These are phyloP conservation scores for Orbilia blumenaviensis DNA, from an alignment of 2,329 filamentous ascomycete genomes.

Conservation along the genomic window DNA sequence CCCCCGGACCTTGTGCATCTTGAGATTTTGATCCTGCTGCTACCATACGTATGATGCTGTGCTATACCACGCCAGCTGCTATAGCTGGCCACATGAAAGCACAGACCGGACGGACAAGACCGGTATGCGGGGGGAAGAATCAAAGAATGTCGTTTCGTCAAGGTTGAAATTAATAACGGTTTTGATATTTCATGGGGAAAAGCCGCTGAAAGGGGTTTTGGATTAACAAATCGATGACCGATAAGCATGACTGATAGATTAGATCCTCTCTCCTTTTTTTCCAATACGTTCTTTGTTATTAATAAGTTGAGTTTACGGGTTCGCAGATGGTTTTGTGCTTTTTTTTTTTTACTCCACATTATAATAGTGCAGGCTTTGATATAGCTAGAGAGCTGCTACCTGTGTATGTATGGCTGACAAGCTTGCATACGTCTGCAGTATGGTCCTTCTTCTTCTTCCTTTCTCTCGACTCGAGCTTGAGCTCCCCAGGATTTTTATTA, in stretches of 20 bases:
- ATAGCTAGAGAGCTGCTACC: neutral
- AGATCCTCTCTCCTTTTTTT: neutral
- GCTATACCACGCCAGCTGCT: too few relatives aligned
- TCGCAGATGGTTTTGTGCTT: too few relatives aligned
- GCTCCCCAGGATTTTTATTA: neutral
- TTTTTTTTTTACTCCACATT: conserved; percentile 15
- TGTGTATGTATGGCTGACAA: neutral
- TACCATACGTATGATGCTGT: too few relatives aligned
- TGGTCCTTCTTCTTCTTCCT: neutral
- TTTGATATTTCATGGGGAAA: neutral
- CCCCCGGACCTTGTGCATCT: too few relatives aligned
- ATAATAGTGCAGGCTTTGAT: neutral
- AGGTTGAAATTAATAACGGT: too few relatives aligned
- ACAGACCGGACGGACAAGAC: too few relatives aligned
- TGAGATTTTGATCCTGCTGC: too few relatives aligned
- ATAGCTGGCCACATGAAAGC: too few relatives aligned
- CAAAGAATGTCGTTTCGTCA: too few relatives aligned
- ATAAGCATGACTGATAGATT: conserved; percentile 22
- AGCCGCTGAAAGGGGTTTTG: neutral
- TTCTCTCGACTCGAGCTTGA: too few relatives aligned
- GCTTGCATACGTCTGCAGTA: neutral
- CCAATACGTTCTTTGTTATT: neutral
- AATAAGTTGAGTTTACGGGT: too few relatives aligned
- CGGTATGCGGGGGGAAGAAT: too few relatives aligned
- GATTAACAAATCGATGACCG: conserved; percentile 23